These are phyloP conservation scores for Candida boleticola DNA, from an alignment of 805 yeast genomes.

Conservation along the genomic window DNA sequence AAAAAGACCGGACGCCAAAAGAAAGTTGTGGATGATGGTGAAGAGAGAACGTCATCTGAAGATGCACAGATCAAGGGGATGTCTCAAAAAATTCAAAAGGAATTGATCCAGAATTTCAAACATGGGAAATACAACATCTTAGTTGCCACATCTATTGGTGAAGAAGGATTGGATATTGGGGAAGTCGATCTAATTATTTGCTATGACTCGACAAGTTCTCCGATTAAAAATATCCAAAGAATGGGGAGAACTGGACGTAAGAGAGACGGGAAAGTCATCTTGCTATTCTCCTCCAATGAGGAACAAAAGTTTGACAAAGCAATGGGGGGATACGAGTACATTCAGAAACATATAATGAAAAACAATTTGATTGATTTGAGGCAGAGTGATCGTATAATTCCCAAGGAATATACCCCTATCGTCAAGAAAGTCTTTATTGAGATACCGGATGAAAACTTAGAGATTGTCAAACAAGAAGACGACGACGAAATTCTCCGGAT, in stretches of 20 bases:
- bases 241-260: slow-evolving; percentile 99
- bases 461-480: slow-evolving; percentile 53
- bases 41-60: slow-evolving; percentile 59
- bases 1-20: slow-evolving; percentile 20
- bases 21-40: slow-evolving; percentile 18
- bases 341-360: slow-evolving; percentile 66
- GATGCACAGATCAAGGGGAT: slow-evolving; percentile 79
- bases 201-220: slow-evolving; percentile 90
- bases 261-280: slow-evolving; percentile 77
- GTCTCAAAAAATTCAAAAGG: slow-evolving; percentile 87
- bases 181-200: slow-evolving; percentile 94
- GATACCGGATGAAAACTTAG: slow-evolving; percentile 69
- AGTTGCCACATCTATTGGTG: slow-evolving; percentile 97
- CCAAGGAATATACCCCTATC: slow-evolving; percentile 51
- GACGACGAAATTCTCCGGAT: slow-evolving; percentile 63
- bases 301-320: slow-evolving; percentile 77
- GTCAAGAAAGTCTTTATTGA: slow-evolving; percentile 57
- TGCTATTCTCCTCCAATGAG: slow-evolving; percentile 77
- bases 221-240: slow-evolving; percentile 88
- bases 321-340: slow-evolving; percentile 74
- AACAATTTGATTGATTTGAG: slow-evolving; percentile 44
- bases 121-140: slow-evolving; percentile 71
- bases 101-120: slow-evolving; percentile 71
- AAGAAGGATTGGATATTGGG: slow-evolving; percentile 97
- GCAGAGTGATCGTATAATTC: slow-evolving; percentile 67